phyloP scores from a whole-genome alignment of 768 basidiomycete genomes.

The Xerocomellus dryophilus region DNA sequence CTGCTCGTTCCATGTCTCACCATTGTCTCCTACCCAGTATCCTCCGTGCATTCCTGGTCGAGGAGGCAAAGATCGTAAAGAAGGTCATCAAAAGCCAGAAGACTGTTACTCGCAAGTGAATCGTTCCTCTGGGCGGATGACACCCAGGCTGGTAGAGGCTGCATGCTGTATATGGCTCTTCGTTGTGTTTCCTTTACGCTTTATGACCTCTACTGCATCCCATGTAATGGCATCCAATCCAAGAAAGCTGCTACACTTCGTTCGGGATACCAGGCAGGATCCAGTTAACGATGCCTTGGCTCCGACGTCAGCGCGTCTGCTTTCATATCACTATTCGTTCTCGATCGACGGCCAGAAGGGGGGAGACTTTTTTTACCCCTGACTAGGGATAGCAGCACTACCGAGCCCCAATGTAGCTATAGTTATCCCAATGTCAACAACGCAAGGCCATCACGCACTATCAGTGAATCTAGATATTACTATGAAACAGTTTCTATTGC shows the following conservation, averaged over 20 bases:
- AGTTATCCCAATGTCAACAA: not conserved
- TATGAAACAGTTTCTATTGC: slow-evolving; percentile 6
- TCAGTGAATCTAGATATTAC: not conserved
- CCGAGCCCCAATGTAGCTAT: not conserved
- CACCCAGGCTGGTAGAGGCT: not conserved
- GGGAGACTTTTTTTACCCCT: no score
- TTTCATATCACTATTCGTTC: not conserved
- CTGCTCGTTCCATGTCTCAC: not conserved
- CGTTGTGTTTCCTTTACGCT: slow-evolving; percentile 9
- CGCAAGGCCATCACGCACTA: not conserved
- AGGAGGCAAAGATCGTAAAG: slow-evolving; percentile 99
- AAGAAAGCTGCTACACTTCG: slow-evolving; percentile 6
- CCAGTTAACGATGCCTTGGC: not conserved
- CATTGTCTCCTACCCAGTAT: slow-evolving; percentile 53
- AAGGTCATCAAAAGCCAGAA: slow-evolving; percentile 91
- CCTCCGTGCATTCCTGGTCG: slow-evolving; percentile 96
- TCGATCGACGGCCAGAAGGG: not conserved
- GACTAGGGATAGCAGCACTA: no score
- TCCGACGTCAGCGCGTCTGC: no score
- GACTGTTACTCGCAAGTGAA: slow-evolving; percentile 26
- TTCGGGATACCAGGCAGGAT: not conserved
- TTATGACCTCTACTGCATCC: slow-evolving; percentile 18
- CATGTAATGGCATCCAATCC: slow-evolving; percentile 20
- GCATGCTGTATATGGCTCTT: slow-evolving; percentile 12
- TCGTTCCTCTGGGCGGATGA: not conserved